Evolutionary conservation across 352 stramenopile genomes (phyloP).

Genomic region (Phytophthora pistaciae): DNA sequence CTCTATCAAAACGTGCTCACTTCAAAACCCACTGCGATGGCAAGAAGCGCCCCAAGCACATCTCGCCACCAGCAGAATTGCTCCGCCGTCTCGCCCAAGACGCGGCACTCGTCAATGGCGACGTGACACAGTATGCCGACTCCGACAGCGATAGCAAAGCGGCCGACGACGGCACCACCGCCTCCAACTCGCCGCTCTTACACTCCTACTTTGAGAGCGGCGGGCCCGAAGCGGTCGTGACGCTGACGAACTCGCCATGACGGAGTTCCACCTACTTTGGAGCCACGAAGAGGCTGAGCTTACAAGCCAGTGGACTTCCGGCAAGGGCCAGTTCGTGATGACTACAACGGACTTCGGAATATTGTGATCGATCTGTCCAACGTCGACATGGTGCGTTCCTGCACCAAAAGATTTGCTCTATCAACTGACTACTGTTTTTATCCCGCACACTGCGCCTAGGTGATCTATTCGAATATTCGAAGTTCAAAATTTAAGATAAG

Average conservation of each 20-base stretch:
- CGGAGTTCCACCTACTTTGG: conserved; percentile 13
- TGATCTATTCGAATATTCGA: too few species aligned
- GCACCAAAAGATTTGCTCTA: too few species aligned
- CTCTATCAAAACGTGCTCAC: background rate
- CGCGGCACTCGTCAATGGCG: background rate
- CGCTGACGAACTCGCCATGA: conserved; percentile 9
- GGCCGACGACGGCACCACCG: background rate
- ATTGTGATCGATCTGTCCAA: too few species aligned
- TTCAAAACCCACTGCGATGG: conserved; percentile 11
- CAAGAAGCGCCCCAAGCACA: background rate
- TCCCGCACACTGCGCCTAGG: too few species aligned
- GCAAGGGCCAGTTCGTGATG: too few species aligned
- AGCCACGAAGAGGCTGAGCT: conserved; percentile 1
- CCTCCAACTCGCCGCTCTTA: conserved; percentile 5
- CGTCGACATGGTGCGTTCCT: too few species aligned
- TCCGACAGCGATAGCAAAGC: background rate
- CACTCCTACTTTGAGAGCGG: conserved; percentile 12
- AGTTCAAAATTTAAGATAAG: too few species aligned
- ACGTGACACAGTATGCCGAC: background rate
- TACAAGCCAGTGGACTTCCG: conserved; percentile 2
- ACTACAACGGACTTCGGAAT: too few species aligned
- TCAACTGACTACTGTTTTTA: too few species aligned
- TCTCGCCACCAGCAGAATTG: background rate
- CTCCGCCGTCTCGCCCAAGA: background rate
- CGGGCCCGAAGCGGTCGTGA: conserved; percentile 6